These are phyloP conservation scores for Talaromyces sp. DNA, from an alignment of 2,329 filamentous ascomycete genomes.

Conservation along the genomic window DNA sequence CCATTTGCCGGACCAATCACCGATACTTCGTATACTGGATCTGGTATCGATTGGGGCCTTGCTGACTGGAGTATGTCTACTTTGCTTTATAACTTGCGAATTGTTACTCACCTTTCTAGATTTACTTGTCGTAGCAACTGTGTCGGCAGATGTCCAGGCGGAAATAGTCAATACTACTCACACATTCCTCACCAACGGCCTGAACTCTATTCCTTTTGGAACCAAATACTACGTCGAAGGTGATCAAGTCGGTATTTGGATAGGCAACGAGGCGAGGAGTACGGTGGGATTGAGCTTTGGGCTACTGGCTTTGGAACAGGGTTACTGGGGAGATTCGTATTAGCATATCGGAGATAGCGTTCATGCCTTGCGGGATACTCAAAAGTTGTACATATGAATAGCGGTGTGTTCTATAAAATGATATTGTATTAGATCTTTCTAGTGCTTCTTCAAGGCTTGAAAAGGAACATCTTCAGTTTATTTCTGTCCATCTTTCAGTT, in stretches of 20 bases:
- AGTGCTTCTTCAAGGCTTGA: not conserved
- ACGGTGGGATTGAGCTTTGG: constrained; percentile 45
- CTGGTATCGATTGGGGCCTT: not conserved
- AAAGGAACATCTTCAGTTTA: not conserved
- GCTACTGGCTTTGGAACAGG: constrained; percentile 32
- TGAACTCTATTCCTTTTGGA: constrained; percentile 44
- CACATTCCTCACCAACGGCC: constrained; percentile 41
- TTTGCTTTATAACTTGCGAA: not conserved
- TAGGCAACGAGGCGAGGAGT: constrained; percentile 39
- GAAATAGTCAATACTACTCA: constrained; percentile 25
- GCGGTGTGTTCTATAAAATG: not conserved
- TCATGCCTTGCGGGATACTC: not conserved
- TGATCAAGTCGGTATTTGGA: constrained; percentile 29
- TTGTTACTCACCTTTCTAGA: not conserved
- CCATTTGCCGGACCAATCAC: not conserved
- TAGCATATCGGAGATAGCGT: not conserved
- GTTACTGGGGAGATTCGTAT: constrained; percentile 24
- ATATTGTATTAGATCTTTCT: not conserved
- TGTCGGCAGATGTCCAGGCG: not conserved
- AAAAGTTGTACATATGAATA: not conserved
- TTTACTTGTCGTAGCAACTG: not conserved
- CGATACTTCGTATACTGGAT: not conserved
- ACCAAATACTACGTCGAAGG: constrained; percentile 41
- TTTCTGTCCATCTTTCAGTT: constrained; percentile 22
- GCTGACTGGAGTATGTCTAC: not conserved